phyloP scores from a whole-genome alignment of 2,329 filamentous ascomycete species.

The Zymoseptoria tritici region DNA sequence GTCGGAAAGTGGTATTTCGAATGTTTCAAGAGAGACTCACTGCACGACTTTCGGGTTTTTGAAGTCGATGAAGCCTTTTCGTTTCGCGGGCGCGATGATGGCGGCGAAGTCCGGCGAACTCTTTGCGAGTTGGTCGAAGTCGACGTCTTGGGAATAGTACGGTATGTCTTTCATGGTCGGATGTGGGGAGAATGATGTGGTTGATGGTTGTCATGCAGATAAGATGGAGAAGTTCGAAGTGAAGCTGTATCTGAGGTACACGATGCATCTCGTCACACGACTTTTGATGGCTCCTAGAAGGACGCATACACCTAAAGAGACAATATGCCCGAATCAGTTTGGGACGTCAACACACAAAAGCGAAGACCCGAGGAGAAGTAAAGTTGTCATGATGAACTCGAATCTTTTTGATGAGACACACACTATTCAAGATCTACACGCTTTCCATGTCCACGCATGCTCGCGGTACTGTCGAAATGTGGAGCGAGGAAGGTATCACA shows the following conservation, averaged over 20 bases:
- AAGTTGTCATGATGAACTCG: neutral
- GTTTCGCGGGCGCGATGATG: constrained; percentile 34
- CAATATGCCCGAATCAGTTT: too few species aligned
- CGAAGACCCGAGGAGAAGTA: too few species aligned
- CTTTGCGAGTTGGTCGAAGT: constrained; percentile 55
- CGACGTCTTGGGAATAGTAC: constrained; percentile 50
- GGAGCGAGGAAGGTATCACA: neutral
- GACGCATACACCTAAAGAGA: too few species aligned
- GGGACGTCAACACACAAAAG: too few species aligned
- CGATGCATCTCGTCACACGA: too few species aligned
- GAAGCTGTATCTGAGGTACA: too few species aligned
- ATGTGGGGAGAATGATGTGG: neutral
- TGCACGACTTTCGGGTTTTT: constrained; percentile 67
- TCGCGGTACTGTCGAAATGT: neutral
- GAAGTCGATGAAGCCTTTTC: constrained; percentile 64
- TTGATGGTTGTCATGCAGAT: neutral
- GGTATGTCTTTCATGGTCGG: constrained; percentile 2
- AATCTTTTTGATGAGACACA: neutral
- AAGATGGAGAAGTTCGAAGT: neutral
- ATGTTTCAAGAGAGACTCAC: constrained; percentile 58
- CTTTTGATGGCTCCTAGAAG: too few species aligned
- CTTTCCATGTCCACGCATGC: neutral
- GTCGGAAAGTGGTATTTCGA: constrained; percentile 19
- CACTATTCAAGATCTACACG: neutral
- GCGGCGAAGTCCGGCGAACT: constrained; percentile 54